A percentile compares a stretch with the other conserved stretches of the same genome.
Evolutionary conservation across 106 monocot genomes (phyloP).

Genomic region (Dendrobium catenatum): DNA sequence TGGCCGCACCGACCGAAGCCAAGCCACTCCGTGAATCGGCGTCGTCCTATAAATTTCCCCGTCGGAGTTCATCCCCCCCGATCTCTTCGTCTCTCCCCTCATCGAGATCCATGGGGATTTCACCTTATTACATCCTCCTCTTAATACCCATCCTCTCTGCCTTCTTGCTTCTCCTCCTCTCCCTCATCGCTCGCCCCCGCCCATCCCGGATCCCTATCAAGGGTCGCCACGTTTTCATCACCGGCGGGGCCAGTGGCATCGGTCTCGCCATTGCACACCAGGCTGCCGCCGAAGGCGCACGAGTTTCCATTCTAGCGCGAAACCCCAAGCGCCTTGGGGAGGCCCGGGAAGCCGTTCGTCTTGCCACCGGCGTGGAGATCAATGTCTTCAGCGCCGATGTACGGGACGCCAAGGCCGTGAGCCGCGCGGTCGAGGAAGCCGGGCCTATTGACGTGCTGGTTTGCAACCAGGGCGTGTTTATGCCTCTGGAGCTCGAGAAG

Average conservation of each 20-base stretch:
- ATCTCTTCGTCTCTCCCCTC: background rate
- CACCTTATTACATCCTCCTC: constrained; percentile 24
- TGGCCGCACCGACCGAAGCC: too few species aligned
- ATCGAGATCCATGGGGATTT: background rate
- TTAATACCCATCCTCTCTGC: constrained; percentile 13
- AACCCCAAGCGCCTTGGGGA: constrained; percentile 29
- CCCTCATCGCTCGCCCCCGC: constrained; percentile 39
- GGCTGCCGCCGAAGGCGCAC: constrained; percentile 41
- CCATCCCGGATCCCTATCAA: constrained; percentile 47
- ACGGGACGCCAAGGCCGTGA: constrained; percentile 44
- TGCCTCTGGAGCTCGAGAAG: constrained; percentile 46
- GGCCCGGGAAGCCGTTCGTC: constrained; percentile 40
- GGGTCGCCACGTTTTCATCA: constrained; percentile 66
- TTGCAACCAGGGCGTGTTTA: constrained; percentile 62
- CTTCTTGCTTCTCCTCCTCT: constrained; percentile 24
- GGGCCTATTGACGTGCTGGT: constrained; percentile 65
- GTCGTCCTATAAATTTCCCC: too few species aligned
- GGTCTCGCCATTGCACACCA: constrained; percentile 50
- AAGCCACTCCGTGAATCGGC: too few species aligned
- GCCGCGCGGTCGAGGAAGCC: constrained; percentile 37
- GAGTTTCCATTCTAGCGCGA: constrained; percentile 70
- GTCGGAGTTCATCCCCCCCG: too few species aligned
- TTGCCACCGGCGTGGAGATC: constrained; percentile 46
- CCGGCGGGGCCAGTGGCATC: constrained; percentile 77
- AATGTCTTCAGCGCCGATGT: constrained; percentile 50